Base-by-base conservation (phyloP, 805 yeast species). In the Saturnispora zaruensis region DNA sequence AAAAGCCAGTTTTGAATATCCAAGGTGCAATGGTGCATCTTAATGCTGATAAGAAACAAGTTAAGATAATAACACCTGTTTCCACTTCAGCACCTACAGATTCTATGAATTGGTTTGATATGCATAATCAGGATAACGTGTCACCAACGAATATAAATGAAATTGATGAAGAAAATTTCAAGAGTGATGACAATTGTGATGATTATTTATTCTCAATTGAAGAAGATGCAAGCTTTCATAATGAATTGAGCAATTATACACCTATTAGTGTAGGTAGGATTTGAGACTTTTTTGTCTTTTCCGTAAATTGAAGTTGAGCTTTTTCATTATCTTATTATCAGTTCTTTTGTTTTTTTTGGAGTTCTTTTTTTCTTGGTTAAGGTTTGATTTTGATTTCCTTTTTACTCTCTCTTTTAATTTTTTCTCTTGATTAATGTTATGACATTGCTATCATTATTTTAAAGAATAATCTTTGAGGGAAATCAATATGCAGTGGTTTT, bases 21-120 rank as follows among this genome's bases (percentile, higher is more conserved):
- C 36, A 34, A 21, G 20, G 43, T 30, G 23, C 23, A 11, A 30
- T 40, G 14, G 41, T 26, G 36, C 45, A 51, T 30, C 21, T n/a
- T 41, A 16, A 32, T 8, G 24, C 16, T 41, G 47, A 54, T 20
- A 41, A 42, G 21, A 62, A 57, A 37, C 60, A 59, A 23, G 56
- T 54, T 4, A 50, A 60, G 18, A 51, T 57, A 38, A 20, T 57
- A 26, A 48, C 60, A 23, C 61, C 64, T 4, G 55, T 58, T 25
- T 54, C 61, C 1, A 67, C 73, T 0, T 70, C 74, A 6, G 73
- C 66, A 7, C 74, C 74, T 5, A 59, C 64, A 6, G 56, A 60
- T 43, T 62, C 62, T 44, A 57, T 61, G 8, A 61, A 63, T 45
- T 67, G 71, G 70, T 63, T 64, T 54, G 47, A 53, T n/a, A 21